Evolutionary conservation across 768 basidiomycete genomes (phyloP).

Genomic region (Suillus weaverae): DNA sequence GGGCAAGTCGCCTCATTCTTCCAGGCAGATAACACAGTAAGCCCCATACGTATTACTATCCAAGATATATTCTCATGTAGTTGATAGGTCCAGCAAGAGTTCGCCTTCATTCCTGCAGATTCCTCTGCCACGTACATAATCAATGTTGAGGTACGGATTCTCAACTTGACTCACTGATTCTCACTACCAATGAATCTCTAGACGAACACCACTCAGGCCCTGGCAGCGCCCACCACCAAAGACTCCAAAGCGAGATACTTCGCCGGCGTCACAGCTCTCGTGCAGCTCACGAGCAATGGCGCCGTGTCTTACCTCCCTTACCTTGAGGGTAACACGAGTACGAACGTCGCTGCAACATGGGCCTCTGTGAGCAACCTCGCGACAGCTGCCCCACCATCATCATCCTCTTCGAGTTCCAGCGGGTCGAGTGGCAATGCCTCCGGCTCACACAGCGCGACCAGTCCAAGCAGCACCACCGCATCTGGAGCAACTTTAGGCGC

Average conservation of each 20-base stretch:
- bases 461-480: slow-evolving; percentile 13
- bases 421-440: slow-evolving; percentile 17
- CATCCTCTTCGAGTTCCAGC: slow-evolving; percentile 15
- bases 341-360: slow-evolving; percentile 53
- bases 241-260: slow-evolving; percentile 64
- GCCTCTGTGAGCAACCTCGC: slow-evolving; percentile 44
- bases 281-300: slow-evolving; percentile 67
- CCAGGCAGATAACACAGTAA: slow-evolving; percentile 45
- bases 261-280: slow-evolving; percentile 57
- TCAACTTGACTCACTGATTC: neutral
- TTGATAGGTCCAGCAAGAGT: slow-evolving; percentile 63
- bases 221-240: slow-evolving; percentile 60
- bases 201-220: slow-evolving; percentile 63
- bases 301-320: slow-evolving; percentile 62
- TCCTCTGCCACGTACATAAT: slow-evolving; percentile 71
- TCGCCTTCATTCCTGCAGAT: slow-evolving; percentile 78
- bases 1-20: slow-evolving; percentile 76
- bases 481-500: slow-evolving; percentile 6
- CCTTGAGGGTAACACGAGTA: slow-evolving; percentile 41
- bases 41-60: slow-evolving; percentile 17
- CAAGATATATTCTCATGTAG: neutral
- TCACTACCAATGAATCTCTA: slow-evolving; percentile 17
- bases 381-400: slow-evolving; percentile 39
- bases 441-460: slow-evolving; percentile 16
- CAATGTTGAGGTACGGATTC: slow-evolving; percentile 55